Percentiles rank a stretch among this genome's conserved stretches.
Evolutionary conservation across 305 asterid genomes (phyloP).

Genomic region (Plantago lanceolata): DNA sequence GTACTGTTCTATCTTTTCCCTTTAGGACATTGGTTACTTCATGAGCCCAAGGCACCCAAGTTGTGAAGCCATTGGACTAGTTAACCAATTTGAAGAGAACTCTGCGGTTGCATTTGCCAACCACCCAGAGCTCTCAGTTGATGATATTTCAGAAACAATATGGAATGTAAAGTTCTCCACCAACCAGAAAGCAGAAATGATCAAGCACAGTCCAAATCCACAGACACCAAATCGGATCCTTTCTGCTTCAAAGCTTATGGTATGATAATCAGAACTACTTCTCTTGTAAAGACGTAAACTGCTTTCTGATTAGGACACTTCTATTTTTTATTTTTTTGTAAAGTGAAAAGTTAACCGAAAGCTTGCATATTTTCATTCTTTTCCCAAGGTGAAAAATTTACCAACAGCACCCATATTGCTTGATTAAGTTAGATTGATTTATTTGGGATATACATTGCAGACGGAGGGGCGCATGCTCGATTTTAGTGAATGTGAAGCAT

Average conservation of each 20-base stretch:
- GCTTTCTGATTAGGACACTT: slow-evolving; percentile 3
- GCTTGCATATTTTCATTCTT: not conserved
- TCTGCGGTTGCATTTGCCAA: slow-evolving; percentile 86
- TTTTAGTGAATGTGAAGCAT: slow-evolving; percentile 81
- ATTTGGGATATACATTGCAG: slow-evolving; percentile 34
- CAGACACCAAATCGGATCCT: slow-evolving; percentile 27
- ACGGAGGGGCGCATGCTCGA: slow-evolving; percentile 74
- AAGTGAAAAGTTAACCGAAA: not conserved
- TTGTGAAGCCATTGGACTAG: slow-evolving; percentile 84
- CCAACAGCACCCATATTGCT: not conserved
- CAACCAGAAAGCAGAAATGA: slow-evolving; percentile 34
- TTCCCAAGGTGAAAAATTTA: not conserved
- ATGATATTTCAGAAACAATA: slow-evolving; percentile 77
- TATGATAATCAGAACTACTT: slow-evolving; percentile 26
- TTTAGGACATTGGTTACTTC: slow-evolving; percentile 76
- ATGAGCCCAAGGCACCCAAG: slow-evolving; percentile 79
- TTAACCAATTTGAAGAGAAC: slow-evolving; percentile 90
- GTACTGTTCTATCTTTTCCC: slow-evolving; percentile 3
- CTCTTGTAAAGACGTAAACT: slow-evolving; percentile 3
- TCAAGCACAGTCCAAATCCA: slow-evolving; percentile 25
- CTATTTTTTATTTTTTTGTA: not conserved
- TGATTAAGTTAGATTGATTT: not conserved
- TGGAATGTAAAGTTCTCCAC: slow-evolving; percentile 49
- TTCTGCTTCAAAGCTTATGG: slow-evolving; percentile 46
- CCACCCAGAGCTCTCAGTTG: slow-evolving; percentile 86